Conservation (phyloP, 345 rosid species). For the Linum lewisii region DNA sequence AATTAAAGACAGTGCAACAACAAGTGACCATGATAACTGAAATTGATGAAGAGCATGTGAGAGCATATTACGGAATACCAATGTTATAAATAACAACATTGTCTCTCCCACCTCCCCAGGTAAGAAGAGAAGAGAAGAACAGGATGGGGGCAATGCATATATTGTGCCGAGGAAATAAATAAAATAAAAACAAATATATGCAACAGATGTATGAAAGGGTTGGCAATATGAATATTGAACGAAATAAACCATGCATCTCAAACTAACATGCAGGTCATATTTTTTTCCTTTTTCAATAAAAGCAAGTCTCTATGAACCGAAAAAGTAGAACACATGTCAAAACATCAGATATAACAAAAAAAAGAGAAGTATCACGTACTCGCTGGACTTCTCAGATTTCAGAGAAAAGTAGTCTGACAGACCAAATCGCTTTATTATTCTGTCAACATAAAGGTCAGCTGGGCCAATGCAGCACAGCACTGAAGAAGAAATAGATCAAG, state of each 20-base stretch:
- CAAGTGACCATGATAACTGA: background rate
- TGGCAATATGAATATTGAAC: no score
- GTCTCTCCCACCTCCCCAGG: no score
- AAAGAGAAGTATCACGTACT: conserved; percentile 39
- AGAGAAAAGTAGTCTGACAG: conserved; percentile 52
- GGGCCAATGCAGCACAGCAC: conserved; percentile 95
- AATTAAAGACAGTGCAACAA: background rate
- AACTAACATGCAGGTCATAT: no score
- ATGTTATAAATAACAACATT: background rate
- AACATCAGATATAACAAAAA: background rate
- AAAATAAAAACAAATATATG: no score
- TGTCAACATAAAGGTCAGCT: conserved; percentile 63
- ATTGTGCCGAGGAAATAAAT: no score
- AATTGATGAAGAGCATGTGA: background rate
- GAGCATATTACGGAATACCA: background rate
- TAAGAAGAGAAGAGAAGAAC: no score
- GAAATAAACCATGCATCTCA: no score
- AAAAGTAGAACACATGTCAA: background rate
- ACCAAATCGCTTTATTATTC: conserved; percentile 78
- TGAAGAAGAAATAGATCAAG: conserved; percentile 93
- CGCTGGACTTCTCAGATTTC: conserved; percentile 36
- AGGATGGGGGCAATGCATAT: no score
- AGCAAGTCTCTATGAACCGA: background rate
- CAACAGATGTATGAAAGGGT: no score
- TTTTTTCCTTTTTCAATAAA: no score